Conservation (phyloP, 345 rosid species). For the Laguncularia racemosa region DNA sequence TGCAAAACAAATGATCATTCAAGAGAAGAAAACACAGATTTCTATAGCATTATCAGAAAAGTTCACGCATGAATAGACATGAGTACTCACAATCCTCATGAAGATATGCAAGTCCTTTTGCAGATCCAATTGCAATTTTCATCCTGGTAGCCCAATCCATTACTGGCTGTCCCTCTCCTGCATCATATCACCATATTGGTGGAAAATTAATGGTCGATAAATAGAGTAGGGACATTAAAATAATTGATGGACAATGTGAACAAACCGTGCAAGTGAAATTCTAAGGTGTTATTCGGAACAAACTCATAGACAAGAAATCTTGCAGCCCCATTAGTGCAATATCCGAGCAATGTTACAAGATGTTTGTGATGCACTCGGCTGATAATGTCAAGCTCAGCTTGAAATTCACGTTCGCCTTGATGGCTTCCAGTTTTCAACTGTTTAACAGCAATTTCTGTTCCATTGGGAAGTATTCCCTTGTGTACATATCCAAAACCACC, state of each 20-base stretch:
- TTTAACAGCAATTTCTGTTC: conserved; percentile 37
- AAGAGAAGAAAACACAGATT: background rate
- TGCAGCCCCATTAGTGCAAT: conserved; percentile 25
- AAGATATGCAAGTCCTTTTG: conserved; percentile 56
- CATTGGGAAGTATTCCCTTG: conserved; percentile 23
- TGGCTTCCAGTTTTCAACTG: conserved; percentile 25
- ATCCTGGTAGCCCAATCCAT: conserved; percentile 39
- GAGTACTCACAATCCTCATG: conserved; percentile 50
- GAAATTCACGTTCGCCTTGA: conserved; percentile 35
- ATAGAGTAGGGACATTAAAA: background rate
- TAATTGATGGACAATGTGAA: background rate
- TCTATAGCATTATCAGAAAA: too few relatives aligned
- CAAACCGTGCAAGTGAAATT: conserved; percentile 37
- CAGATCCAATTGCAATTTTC: conserved; percentile 48
- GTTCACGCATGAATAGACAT: background rate
- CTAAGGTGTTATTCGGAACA: conserved; percentile 36
- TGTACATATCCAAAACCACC: conserved; percentile 44
- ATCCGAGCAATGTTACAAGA: conserved; percentile 32
- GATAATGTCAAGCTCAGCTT: conserved; percentile 27
- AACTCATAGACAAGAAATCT: conserved; percentile 44
- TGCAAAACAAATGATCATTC: conserved; percentile 9
- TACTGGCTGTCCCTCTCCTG: conserved; percentile 24
- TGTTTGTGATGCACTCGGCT: conserved; percentile 35
- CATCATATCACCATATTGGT: background rate
- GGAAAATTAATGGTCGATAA: too few relatives aligned